Percentiles rank a stretch among this genome's conserved stretches.
phyloP scores from a whole-genome alignment of 2,329 filamentous ascomycete genomes.

The Colletotrichum sp. region DNA sequence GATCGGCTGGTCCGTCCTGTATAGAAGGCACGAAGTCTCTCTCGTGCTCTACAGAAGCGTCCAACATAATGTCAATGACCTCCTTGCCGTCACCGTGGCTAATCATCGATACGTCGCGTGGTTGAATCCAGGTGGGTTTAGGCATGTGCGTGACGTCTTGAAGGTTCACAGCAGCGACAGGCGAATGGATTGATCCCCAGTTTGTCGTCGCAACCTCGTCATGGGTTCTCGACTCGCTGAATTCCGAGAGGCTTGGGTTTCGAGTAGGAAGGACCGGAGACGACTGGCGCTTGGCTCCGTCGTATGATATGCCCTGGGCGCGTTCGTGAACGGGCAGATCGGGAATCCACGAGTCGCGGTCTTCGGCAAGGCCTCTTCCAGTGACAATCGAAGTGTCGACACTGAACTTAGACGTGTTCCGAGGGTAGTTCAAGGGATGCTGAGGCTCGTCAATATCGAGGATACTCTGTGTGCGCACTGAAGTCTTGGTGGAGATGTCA shows the following conservation, averaged over 20 bases:
- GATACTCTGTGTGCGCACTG: constrained; percentile 43
- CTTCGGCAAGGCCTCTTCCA: constrained; percentile 33
- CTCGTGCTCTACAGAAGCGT: constrained; percentile 31
- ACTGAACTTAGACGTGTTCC: constrained; percentile 33
- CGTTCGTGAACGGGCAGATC: constrained; percentile 26
- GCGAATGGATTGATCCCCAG: constrained; percentile 58
- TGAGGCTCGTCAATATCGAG: constrained; percentile 40
- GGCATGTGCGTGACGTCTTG: constrained; percentile 44
- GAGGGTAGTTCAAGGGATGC: background rate
- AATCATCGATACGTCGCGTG: constrained; percentile 23
- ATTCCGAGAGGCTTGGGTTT: constrained; percentile 36
- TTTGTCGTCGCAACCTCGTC: constrained; percentile 48
- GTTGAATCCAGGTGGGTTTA: constrained; percentile 43
- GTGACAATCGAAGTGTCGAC: constrained; percentile 26
- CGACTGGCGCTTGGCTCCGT: constrained; percentile 47
- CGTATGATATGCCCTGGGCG: constrained; percentile 19
- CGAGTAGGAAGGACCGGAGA: constrained; percentile 54
- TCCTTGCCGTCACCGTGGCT: constrained; percentile 34
- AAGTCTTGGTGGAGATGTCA: constrained; percentile 40
- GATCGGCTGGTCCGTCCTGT: constrained; percentile 27
- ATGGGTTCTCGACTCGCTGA: constrained; percentile 36
- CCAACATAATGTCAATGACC: constrained; percentile 50
- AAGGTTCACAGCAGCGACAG: constrained; percentile 48
- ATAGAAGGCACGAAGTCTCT: constrained; percentile 24
- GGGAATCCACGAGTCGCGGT: constrained; percentile 43